Percentiles rank a stretch among this genome's conserved stretches.
phyloP scores from a whole-genome alignment of 768 basidiomycete species.

The Tricholoma hemisulphureum region DNA sequence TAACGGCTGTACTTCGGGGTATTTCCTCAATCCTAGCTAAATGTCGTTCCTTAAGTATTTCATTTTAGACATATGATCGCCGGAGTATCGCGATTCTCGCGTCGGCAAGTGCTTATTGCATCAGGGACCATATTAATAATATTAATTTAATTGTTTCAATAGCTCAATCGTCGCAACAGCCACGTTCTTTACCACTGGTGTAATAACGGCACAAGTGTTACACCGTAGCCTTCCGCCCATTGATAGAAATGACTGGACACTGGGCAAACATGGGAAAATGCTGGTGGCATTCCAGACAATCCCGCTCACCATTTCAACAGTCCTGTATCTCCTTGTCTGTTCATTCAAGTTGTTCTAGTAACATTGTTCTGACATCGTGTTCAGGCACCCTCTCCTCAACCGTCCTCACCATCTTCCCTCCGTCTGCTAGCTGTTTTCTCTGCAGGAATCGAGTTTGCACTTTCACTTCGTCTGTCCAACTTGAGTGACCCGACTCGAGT shows the following conservation, averaged over 20 bases:
- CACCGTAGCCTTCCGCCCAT: slow-evolving; percentile 35
- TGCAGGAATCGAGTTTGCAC: slow-evolving; percentile 49
- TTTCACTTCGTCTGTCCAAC: slow-evolving; percentile 53
- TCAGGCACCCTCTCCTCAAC: slow-evolving; percentile 5
- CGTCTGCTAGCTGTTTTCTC: slow-evolving; percentile 41
- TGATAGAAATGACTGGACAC: slow-evolving; percentile 38
- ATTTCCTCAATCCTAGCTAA: slow-evolving; percentile 1
- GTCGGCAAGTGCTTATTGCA: slow-evolving; percentile 37
- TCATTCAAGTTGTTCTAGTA: slow-evolving; percentile 13
- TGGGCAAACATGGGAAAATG: slow-evolving; percentile 33
- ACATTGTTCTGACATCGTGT: not conserved
- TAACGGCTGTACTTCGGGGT: slow-evolving; percentile 70
- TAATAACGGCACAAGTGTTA: slow-evolving; percentile 41
- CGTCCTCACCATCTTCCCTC: slow-evolving; percentile 15
- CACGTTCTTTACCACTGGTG: slow-evolving; percentile 51
- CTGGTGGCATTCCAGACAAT: slow-evolving; percentile 42
- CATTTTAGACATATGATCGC: slow-evolving; percentile 58
- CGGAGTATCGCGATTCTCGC: slow-evolving; percentile 55
- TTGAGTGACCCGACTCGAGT: slow-evolving; percentile 50
- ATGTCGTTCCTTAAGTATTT: not conserved
- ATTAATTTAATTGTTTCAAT: slow-evolving; percentile 8
- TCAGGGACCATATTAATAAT: slow-evolving; percentile 2
- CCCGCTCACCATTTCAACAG: slow-evolving; percentile 32
- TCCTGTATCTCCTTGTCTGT: slow-evolving; percentile 32
- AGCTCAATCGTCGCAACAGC: slow-evolving; percentile 57